Conservation (phyloP, 148 eudicot genomes). For the Hydrangea macrophylla region DNA sequence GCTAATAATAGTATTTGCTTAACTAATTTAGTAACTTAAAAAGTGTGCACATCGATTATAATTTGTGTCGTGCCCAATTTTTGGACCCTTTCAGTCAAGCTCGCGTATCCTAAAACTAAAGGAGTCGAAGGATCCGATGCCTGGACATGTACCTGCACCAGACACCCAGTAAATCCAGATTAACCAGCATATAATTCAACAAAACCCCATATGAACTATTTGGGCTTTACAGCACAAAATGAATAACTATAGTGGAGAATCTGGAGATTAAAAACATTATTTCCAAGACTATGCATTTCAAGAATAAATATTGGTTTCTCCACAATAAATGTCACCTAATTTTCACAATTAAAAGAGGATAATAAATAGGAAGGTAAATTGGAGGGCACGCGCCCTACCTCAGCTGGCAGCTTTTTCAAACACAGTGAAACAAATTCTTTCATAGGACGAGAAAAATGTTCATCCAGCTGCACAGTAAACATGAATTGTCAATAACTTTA, state of each 20-base stretch:
- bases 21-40: too few relatives aligned
- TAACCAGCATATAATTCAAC: background rate
- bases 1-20: too few relatives aligned
- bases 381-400: slow-evolving; percentile 41
- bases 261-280: background rate
- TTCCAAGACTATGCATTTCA: background rate
- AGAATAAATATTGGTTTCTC: background rate
- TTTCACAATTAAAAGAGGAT: background rate
- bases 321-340: background rate
- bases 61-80: too few relatives aligned
- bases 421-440: slow-evolving; percentile 89
- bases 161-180: background rate
- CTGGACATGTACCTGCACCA: too few relatives aligned
- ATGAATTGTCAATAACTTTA: slow-evolving; percentile 9
- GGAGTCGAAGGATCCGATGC: too few relatives aligned
- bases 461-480: slow-evolving; percentile 71
- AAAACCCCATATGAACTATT: background rate
- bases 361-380: background rate
- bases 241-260: background rate
- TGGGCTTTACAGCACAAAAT: background rate
- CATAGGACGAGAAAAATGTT: slow-evolving; percentile 91
- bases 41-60: too few relatives aligned
- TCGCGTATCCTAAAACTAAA: too few relatives aligned
- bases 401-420: slow-evolving; percentile 76
- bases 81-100: too few relatives aligned